Base-by-base conservation (phyloP, 306 rosid genomes). In the Cyclanthera cordifolia region DNA sequence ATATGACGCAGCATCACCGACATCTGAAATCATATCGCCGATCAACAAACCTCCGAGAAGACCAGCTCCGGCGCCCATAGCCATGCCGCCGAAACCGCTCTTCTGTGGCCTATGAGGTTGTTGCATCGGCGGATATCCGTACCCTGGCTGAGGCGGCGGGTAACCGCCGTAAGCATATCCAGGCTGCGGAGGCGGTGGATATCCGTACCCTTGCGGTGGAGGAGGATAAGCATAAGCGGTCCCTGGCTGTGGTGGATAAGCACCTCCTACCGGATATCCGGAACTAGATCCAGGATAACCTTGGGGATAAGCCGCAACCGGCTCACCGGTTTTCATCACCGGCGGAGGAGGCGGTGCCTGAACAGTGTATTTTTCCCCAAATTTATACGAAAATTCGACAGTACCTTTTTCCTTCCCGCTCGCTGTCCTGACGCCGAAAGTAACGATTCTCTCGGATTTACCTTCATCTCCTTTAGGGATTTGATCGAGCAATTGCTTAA, bases 1-100 rank as follows among this genome's bases (percentile, higher is more conserved):
- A 32, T 32, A 32, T 4, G 32, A 2, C 32, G 5, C 37, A 3
- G 37, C 37, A 32, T 34, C 82, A 8, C 73, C 70, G 1, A 70
- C 71, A 12, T 78, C 87, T 0, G 75, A 69, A 10, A 80, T 64
- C 83, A 78, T 73, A 23, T 83, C 85, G 10, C 87, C 87, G 11
- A 83, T 47, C 75, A 83, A 8, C 76, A 83, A 71, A 6, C 87
- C 87, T 17, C 87, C 87, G 8, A 83, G 69, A 60, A 80, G 49
- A 14, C 85, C 87, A 56, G 87, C 87, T 10, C 85, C 83, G 1
- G 79, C 13, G 3, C 87, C 87, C 27, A 83, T 3, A 53, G 47
- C 86, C 79, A 76, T 73, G 46, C 73, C 75, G 0, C 71, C 53
- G 1, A 64, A 2, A 4, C 76, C 76, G 34, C 61, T 49, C 67